These are phyloP conservation scores for Colletotrichum higginsianum DNA, from an alignment of 2,329 filamentous ascomycete species.

Conservation along the genomic window DNA sequence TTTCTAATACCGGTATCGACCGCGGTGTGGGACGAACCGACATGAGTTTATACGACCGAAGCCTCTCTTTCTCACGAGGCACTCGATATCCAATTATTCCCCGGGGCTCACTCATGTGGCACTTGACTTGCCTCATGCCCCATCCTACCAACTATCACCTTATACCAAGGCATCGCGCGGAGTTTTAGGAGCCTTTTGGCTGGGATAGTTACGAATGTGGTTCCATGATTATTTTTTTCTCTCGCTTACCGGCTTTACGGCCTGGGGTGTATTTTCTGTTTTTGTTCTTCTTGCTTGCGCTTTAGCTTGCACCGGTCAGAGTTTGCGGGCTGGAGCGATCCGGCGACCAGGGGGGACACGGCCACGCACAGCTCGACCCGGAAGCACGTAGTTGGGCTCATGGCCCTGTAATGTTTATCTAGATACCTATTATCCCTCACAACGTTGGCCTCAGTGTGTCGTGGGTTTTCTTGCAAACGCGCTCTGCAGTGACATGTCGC, in stretches of 20 bases:
- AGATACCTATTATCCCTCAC: conserved; percentile 7
- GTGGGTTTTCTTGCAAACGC: not conserved
- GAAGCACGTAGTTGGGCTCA: not conserved
- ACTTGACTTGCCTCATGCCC: conserved; percentile 7
- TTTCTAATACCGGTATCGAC: conserved; percentile 39
- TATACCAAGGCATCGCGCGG: conserved; percentile 45
- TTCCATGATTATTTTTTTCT: conserved; percentile 25
- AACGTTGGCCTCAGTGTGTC: not conserved
- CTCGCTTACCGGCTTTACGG: not conserved
- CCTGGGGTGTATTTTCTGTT: too few species aligned
- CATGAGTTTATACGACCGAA: conserved; percentile 39
- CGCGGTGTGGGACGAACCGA: conserved; percentile 23
- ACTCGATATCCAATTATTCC: conserved; percentile 41
- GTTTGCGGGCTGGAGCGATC: not conserved
- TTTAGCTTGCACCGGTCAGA: not conserved
- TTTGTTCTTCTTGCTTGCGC: not conserved
- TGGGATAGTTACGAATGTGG: conserved; percentile 36
- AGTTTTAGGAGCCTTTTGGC: conserved; percentile 36
- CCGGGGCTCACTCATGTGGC: conserved; percentile 16
- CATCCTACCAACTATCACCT: conserved; percentile 30
- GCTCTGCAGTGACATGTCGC: not conserved
- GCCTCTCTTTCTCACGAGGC: conserved; percentile 24
- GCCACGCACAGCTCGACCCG: not conserved
- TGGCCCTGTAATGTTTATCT: conserved; percentile 22
- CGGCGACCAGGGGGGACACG: not conserved